Evolutionary conservation across 768 basidiomycete species (phyloP).

Genomic region (Panellus pusillus): DNA sequence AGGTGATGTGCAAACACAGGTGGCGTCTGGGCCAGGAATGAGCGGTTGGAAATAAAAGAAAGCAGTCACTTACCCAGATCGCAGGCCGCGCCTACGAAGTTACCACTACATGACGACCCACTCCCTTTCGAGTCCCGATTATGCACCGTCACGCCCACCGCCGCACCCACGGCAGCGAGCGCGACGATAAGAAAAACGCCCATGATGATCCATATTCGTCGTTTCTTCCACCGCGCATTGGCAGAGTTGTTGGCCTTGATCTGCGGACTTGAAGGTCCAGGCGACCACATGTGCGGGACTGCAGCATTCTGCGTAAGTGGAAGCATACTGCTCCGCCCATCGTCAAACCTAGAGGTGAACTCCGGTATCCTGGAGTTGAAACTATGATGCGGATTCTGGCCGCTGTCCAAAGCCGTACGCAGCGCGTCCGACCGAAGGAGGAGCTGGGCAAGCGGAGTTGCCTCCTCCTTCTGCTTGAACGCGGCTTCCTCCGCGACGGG

Average conservation of each 20-base stretch:
- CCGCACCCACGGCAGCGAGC: slow-evolving; percentile 42
- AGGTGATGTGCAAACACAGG: slow-evolving; percentile 60
- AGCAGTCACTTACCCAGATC: slow-evolving; percentile 46
- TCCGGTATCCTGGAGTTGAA: slow-evolving; percentile 22
- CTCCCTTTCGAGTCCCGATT: slow-evolving; percentile 29
- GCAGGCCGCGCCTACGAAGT: slow-evolving; percentile 51
- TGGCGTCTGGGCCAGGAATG: slow-evolving; percentile 45
- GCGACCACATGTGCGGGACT: slow-evolving; percentile 4
- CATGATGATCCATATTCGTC: slow-evolving; percentile 29
- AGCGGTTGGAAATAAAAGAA: slow-evolving; percentile 8
- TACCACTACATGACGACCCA: slow-evolving; percentile 28
- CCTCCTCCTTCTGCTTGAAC: slow-evolving; percentile 45
- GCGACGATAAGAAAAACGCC: slow-evolving; percentile 35
- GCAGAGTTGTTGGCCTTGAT: slow-evolving; percentile 2
- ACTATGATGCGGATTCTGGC: slow-evolving; percentile 53
- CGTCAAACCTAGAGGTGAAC: slow-evolving; percentile 8
- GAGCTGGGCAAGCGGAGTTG: slow-evolving; percentile 52
- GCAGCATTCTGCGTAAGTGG: not conserved
- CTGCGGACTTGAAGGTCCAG: slow-evolving; percentile 8
- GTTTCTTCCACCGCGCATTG: slow-evolving; percentile 15
- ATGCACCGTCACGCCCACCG: slow-evolving; percentile 42
- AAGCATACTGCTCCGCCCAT: not conserved
- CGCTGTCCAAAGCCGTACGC: slow-evolving; percentile 50
- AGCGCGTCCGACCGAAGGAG: slow-evolving; percentile 50
- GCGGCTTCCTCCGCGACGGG: slow-evolving; percentile 42